Evolutionary conservation across 768 basidiomycete species (phyloP), one percentile per base, ranked within the genome.

Genomic region (Cubamyces sp.): DNA sequence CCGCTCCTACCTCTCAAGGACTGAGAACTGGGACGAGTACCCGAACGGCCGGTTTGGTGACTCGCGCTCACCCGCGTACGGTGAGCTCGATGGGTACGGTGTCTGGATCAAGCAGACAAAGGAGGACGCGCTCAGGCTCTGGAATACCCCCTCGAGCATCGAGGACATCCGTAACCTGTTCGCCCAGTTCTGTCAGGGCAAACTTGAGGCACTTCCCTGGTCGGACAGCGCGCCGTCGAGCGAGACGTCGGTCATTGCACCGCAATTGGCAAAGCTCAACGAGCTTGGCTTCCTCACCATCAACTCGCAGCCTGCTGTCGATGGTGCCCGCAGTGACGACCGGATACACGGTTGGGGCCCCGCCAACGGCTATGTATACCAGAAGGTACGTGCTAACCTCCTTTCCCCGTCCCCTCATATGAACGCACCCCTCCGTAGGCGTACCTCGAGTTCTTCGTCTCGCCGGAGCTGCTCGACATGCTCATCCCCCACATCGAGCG

Each of bases 11-110:
- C 81, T 98, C 48, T 92, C 92, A 8, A 90, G 96, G 56, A 98
- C 97, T 15, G 95, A 97, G 73, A 93, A 97, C 71, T 99, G 97
- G 97, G 97, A 99, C 72, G 96, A 98, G 74, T 98, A 97, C 75
- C 97, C 97, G 52, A 99, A 99, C 74, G 97, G 97, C 57, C 92
- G 97, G 67, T 99, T 96, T 71, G 97, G 97, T 68, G 97, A 98
- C 77, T 90, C 96, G 7, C 86, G 97, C 60, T 94, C 91, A 82
- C 97, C 97, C 28, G 97, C 97, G 15, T 99, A 97, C 67, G 97
- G 97, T 70, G 97, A 99, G 76, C 78, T 99, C 57, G 96, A 99
- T 71, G 96, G 96, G 1, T 98, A 96, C 67, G 96, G 96, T 55
- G 87, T 97, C 43, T 92, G 84, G 74, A 85, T 98, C 69, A 95